Evolutionary conservation across 2,329 filamentous ascomycete genomes (phyloP), one percentile per base, ranked within the genome.

Genomic region (Aschersonia sp.): DNA sequence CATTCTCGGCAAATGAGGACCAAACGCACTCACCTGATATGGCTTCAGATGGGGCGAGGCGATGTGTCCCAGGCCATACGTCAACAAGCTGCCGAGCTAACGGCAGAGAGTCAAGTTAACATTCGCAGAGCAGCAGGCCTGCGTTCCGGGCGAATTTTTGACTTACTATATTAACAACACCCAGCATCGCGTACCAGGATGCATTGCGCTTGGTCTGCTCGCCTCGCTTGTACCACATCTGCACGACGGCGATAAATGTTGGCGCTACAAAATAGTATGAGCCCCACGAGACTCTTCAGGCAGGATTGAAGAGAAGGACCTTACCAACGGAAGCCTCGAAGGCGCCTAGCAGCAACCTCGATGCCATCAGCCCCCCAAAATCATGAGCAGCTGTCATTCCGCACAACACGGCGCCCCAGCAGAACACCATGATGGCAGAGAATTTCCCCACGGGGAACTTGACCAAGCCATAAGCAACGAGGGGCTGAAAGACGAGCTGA

Each of bases 401-500:
- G 2, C 68, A 62, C 1, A 76, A 62, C 6, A 76, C 43, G 64
- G 67, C 53, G 0, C 75, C 76, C 76, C 76, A 79, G 33, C 69
- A 63, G 1, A 76, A 60, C 0, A 78, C 67, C 39, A 74, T 72
- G 1, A 58, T 56, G 1, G 66, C 68, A 22, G 74, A 67, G 40
- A 79, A 69, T 54, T 77, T 77, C 12, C 75, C 75, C 0, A 70
- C 72, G 0, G 74, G 76, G 0, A 75, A 53, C 53, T 73, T 72
- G 31, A 76, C 72, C 0, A 77, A 64, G 6, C 72, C 73, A 49
- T 71, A 78, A 0, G 73, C 73, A 9, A 75, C 68, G 10, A 78
- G 56, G 37, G 73, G 75, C n/a, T 75, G 74, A 31, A 76, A 58
- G 30, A 61, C 57, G 11, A 63, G 55, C 32, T 63, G 61, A 0